Conservation (phyloP, 2,329 filamentous ascomycete genomes). For the Macroventuria anomochaeta region DNA sequence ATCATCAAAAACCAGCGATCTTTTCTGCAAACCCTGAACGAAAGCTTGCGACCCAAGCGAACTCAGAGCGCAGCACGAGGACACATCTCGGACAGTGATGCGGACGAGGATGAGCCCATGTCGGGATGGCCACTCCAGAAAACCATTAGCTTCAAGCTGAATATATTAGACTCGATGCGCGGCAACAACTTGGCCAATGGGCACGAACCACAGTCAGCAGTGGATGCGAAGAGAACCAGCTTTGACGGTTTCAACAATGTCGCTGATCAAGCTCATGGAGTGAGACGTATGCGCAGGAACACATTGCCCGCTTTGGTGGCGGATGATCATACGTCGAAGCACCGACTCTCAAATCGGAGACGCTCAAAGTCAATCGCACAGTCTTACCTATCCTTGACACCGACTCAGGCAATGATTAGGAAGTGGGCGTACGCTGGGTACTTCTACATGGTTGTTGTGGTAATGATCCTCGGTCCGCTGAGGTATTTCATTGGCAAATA, state of each 20-base stretch:
- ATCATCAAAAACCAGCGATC: constrained; percentile 52
- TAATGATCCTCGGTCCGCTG: constrained; percentile 73
- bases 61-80: constrained; percentile 26
- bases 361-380: constrained; percentile 52
- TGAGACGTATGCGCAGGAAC: constrained; percentile 39
- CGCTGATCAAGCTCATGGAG: constrained; percentile 1
- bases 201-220: constrained; percentile 38
- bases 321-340: constrained; percentile 29
- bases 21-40: constrained; percentile 52
- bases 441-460: constrained; percentile 72
- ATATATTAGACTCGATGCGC: constrained; percentile 25
- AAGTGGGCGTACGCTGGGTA: constrained; percentile 87
- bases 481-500: constrained; percentile 70
- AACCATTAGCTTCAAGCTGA: constrained; percentile 34
- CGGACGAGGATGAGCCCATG: constrained; percentile 52
- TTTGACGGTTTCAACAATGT: constrained; percentile 19
- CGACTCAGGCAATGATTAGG: constrained; percentile 73
- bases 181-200: constrained; percentile 20
- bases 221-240: constrained; percentile 33
- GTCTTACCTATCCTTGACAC: constrained; percentile 80
- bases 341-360: constrained; percentile 32
- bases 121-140: constrained; percentile 31
- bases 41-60: constrained; percentile 40
- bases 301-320: constrained; percentile 41
- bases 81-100: constrained; percentile 51